These are phyloP conservation scores for Ballota nigra DNA, from an alignment of 257 asterid genomes.

Conservation along the genomic window DNA sequence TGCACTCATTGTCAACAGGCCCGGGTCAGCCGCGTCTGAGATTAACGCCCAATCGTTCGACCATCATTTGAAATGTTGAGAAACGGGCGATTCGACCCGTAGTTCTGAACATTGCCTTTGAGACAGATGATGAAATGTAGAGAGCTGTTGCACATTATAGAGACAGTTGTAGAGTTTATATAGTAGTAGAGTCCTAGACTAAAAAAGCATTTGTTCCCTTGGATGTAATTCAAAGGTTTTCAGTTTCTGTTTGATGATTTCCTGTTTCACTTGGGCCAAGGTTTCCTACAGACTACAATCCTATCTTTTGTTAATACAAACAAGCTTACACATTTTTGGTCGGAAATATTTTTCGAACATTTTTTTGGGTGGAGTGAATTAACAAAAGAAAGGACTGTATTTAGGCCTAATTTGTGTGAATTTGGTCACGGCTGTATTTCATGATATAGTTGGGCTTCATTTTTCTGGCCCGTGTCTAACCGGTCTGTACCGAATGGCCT, in stretches of 20 bases:
- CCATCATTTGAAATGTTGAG: conserved; percentile 59
- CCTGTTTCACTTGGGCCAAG: neutral
- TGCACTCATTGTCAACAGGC: conserved; percentile 45
- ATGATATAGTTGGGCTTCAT: neutral
- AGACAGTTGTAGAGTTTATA: neutral
- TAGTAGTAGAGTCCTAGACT: neutral
- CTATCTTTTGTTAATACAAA: no score
- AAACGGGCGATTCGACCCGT: neutral
- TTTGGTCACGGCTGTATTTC: neutral
- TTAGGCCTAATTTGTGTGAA: neutral
- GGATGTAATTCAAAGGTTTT: conserved; percentile 10
- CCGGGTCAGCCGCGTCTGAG: conserved; percentile 93
- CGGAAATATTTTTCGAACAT: no score
- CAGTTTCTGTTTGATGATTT: conserved; percentile 5
- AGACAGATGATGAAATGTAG: neutral
- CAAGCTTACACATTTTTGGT: no score
- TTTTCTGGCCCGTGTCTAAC: no score
- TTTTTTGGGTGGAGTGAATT: no score
- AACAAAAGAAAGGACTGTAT: no score
- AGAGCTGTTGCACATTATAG: neutral
- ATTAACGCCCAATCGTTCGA: conserved; percentile 77
- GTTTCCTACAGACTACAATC: no score
- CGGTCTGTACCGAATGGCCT: no score
- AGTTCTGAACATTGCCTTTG: neutral
- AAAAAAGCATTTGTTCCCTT: neutral